phyloP scores from a whole-genome alignment of 129 eudicot genomes.

The Pittosporum tobira region DNA sequence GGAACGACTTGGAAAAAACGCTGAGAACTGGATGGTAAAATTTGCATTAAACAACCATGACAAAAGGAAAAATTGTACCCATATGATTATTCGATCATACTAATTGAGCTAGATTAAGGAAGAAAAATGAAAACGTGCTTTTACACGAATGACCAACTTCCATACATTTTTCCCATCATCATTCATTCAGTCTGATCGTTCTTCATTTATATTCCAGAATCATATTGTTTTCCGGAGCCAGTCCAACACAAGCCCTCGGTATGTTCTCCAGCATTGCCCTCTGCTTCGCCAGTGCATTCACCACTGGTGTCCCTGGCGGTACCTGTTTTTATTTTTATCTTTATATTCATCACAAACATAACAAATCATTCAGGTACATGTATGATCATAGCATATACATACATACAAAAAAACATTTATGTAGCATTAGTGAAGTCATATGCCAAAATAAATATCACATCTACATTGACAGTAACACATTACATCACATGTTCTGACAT shows the following conservation, averaged over 20 bases:
- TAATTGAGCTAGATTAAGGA: too few species aligned
- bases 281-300: conserved; percentile 93
- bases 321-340: conserved; percentile 42
- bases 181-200: too few species aligned
- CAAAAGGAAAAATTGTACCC: too few species aligned
- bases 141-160: neutral
- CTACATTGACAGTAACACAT: neutral
- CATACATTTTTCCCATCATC: too few species aligned
- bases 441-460: neutral
- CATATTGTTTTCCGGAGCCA: conserved; percentile 99
- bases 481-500: conserved; percentile 16
- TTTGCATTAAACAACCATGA: too few species aligned
- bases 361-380: too few species aligned
- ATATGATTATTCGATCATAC: too few species aligned
- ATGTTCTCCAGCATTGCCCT: conserved; percentile 98
- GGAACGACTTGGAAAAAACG: too few species aligned
- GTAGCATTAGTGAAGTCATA: neutral
- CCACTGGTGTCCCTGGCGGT: conserved; percentile 99
- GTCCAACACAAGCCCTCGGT: conserved; percentile 92
- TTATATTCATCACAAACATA: neutral
- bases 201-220: conserved; percentile 93
- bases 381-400: too few species aligned
- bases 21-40: too few species aligned
- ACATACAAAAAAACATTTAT: too few species aligned
- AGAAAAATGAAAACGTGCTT: neutral